Evolutionary conservation across 2,329 filamentous ascomycete species (phyloP).

Genomic region (Aspergillus persii): DNA sequence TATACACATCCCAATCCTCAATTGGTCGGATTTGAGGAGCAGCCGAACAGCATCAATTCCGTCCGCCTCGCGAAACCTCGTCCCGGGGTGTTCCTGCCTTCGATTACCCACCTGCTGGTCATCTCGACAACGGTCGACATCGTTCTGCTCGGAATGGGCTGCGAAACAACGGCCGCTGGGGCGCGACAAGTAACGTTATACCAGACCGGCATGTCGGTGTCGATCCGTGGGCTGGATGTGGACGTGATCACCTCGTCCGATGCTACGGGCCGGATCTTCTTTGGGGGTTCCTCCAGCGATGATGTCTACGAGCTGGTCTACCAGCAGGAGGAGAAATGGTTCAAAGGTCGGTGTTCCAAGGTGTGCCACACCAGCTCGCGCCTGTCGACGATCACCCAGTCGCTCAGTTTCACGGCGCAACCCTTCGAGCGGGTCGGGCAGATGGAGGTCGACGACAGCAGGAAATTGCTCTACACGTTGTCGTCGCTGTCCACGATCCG

Average conservation of each 20-base stretch:
- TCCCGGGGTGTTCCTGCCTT: slow-evolving; percentile 78
- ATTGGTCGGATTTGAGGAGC: slow-evolving; percentile 87
- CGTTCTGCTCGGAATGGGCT: slow-evolving; percentile 78
- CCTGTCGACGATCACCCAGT: slow-evolving; percentile 57
- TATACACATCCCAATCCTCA: slow-evolving; percentile 91
- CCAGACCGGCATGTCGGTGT: slow-evolving; percentile 80
- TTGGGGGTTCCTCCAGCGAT: slow-evolving; percentile 74
- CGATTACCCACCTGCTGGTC: slow-evolving; percentile 84
- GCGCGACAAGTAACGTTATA: slow-evolving; percentile 75
- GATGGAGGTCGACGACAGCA: slow-evolving; percentile 83
- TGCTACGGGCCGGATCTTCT: slow-evolving; percentile 87
- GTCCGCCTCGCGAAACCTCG: slow-evolving; percentile 85
- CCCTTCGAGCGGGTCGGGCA: slow-evolving; percentile 66
- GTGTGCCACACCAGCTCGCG: slow-evolving; percentile 81
- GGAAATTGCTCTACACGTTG: slow-evolving; percentile 85
- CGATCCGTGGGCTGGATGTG: slow-evolving; percentile 73
- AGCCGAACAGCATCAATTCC: slow-evolving; percentile 82
- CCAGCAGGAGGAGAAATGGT: slow-evolving; percentile 97
- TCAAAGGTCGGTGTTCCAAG: slow-evolving; percentile 81
- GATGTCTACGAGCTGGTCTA: slow-evolving; percentile 94
- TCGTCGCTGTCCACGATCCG: slow-evolving; percentile 86
- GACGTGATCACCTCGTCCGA: slow-evolving; percentile 73
- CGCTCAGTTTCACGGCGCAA: slow-evolving; percentile 42
- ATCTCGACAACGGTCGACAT: slow-evolving; percentile 85
- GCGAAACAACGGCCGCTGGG: slow-evolving; percentile 62